Base-by-base conservation (phyloP, 1,139 yeast species). In the Arxiozyma telluris region DNA sequence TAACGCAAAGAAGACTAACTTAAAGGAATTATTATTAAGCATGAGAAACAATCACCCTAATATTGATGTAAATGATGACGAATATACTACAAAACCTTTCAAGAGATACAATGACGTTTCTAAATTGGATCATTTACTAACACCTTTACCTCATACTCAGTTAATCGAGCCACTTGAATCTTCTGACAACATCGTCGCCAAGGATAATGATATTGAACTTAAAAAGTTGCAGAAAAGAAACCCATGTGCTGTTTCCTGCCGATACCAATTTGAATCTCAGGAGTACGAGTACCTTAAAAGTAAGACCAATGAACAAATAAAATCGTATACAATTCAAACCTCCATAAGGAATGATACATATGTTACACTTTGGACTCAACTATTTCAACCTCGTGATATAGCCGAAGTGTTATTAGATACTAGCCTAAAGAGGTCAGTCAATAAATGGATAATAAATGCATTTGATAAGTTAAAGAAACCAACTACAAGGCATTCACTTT, bases 401-500 rank as follows among this genome's bases (percentile, higher is more conserved):
- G 61, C 68, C 0, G 75, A 77, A 0, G 71, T 80, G 12, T 59
- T 81, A 21, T 58, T 78, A 42, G 71, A 66, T 20, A 54, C 59
- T 0, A 50, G 52, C 12, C 25, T 59, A 17, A 63, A 67, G 12
- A 66, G 54, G 20, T 60, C 47, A 22, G 70, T 83, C 1, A 63
- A 68, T 38, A 57, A 60, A 4, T 84, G 90, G 89, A 61, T 84
- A 0, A 50, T 59, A 1, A 70, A 72, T 27, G 73, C 87, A 0
- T 83, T 82, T 61, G 61, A 62, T 6, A 73, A 73, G 45, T 64
- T 83, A 44, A 73, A 69, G 59, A 72, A 68, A 54, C 60, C 61
- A 15, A 65, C 71, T 0, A 69, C 73, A 50, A 64, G 79, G 53
- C 66, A 66, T 18, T 62, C 66, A 56, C 59, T 76, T 53, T 60